Conservation (phyloP, 495 filamentous ascomycete species). For the Hypomontagnella monticulosa region DNA sequence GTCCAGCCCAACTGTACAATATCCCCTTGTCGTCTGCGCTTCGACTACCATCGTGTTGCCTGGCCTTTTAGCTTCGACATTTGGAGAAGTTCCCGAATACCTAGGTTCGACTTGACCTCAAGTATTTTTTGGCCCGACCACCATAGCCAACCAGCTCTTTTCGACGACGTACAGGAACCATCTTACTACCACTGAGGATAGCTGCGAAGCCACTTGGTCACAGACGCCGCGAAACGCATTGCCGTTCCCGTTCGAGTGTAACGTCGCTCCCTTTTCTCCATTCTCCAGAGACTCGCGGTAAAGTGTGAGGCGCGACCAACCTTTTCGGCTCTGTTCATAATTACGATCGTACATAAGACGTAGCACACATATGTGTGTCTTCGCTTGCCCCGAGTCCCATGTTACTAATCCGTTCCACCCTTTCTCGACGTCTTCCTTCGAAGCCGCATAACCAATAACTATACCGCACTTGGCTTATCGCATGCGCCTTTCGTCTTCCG, state of each 20-base stretch:
- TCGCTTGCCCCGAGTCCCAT: slow-evolving; percentile 41
- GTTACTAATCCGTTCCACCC: slow-evolving; percentile 38
- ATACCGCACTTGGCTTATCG: slow-evolving; percentile 20
- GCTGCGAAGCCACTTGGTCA: slow-evolving; percentile 13
- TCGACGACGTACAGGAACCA: slow-evolving; percentile 15
- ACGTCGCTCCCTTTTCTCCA: slow-evolving; percentile 35
- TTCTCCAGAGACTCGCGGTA: slow-evolving; percentile 27
- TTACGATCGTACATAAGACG: slow-evolving; percentile 23
- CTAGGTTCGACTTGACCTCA: slow-evolving; percentile 9
- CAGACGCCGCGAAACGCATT: slow-evolving; percentile 35
- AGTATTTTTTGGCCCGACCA: slow-evolving; percentile 18
- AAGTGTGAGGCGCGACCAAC: slow-evolving; percentile 29
- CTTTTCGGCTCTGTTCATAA: slow-evolving; percentile 23
- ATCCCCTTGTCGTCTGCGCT: slow-evolving; percentile 24
- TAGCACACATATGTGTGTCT: slow-evolving; percentile 36
- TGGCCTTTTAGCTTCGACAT: slow-evolving; percentile 25
- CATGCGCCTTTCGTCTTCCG: slow-evolving; percentile 31
- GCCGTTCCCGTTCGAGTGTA: slow-evolving; percentile 36
- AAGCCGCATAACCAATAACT: slow-evolving; percentile 35
- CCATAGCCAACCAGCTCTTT: slow-evolving; percentile 1
- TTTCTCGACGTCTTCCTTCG: slow-evolving; percentile 39
- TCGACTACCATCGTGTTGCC: slow-evolving; percentile 25
- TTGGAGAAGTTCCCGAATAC: slow-evolving; percentile 19
- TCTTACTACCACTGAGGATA: neutral
- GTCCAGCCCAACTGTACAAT: slow-evolving; percentile 32